phyloP scores from a whole-genome alignment of 495 filamentous ascomycete genomes.

The Choiromyces venosus region DNA sequence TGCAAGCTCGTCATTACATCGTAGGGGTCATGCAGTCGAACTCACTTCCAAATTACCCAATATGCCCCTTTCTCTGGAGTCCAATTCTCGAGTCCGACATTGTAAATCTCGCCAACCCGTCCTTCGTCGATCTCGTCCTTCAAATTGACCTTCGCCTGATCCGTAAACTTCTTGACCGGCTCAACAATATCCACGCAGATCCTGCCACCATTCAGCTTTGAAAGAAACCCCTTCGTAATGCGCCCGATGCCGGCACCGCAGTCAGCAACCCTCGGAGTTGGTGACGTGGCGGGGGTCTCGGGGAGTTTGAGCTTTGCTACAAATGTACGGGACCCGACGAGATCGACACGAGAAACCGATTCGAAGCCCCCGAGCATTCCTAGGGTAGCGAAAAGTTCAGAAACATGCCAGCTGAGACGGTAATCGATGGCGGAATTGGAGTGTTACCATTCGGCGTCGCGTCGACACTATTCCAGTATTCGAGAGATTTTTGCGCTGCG shows the following conservation, averaged over 20 bases:
- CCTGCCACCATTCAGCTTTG: constrained; percentile 42
- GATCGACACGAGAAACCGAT: constrained; percentile 66
- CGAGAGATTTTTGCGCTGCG: constrained; percentile 46
- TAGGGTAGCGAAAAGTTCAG: not conserved
- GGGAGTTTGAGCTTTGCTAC: constrained; percentile 63
- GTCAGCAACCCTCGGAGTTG: constrained; percentile 45
- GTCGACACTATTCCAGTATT: constrained; percentile 73
- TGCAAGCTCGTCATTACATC: not conserved
- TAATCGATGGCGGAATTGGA: not conserved
- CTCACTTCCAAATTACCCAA: constrained; percentile 52
- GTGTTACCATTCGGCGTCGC: constrained; percentile 58
- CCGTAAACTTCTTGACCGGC: constrained; percentile 56
- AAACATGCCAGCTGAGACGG: not conserved
- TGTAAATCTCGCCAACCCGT: constrained; percentile 59
- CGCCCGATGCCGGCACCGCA: constrained; percentile 58
- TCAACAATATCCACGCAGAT: constrained; percentile 52
- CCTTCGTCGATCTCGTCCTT: constrained; percentile 31
- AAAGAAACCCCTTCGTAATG: constrained; percentile 50
- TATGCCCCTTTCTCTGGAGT: constrained; percentile 52
- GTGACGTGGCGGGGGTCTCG: constrained; percentile 31
- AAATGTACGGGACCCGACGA: constrained; percentile 70
- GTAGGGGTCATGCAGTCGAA: constrained; percentile 5
- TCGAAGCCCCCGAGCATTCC: constrained; percentile 79
- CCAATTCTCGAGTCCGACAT: constrained; percentile 73
- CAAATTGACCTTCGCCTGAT: constrained; percentile 45